Conservation (phyloP, 768 basidiomycete species). For the Tulasnella sp. region DNA sequence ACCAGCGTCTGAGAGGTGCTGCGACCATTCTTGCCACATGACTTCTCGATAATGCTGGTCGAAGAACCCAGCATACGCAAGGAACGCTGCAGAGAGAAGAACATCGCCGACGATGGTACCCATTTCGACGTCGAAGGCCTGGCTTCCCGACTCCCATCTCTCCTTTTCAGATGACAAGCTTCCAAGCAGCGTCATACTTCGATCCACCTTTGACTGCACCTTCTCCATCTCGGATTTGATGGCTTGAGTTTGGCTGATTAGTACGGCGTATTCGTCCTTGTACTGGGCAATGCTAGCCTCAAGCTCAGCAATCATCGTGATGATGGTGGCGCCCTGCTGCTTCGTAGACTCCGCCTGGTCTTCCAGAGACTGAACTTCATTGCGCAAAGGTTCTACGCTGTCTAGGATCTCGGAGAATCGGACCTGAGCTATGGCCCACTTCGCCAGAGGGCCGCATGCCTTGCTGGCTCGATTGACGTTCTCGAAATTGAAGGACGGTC, state of each 20-base stretch:
- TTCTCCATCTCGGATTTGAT: constrained; percentile 98
- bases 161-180: constrained; percentile 89
- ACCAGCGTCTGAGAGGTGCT: constrained; percentile 77
- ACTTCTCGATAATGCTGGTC: constrained; percentile 96
- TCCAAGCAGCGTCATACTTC: constrained; percentile 89
- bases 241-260: constrained; percentile 93
- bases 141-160: constrained; percentile 91
- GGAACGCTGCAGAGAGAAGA: constrained; percentile 86
- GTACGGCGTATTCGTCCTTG: constrained; percentile 93
- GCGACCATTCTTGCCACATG: constrained; percentile 94
- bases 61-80: constrained; percentile 97
- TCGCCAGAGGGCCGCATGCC: constrained; percentile 95
- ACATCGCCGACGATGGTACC: constrained; percentile 97
- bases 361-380: constrained; percentile 90
- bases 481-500: constrained; percentile 89
- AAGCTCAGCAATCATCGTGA: constrained; percentile 84
- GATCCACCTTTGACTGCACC: constrained; percentile 92
- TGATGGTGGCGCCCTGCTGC: constrained; percentile 81
- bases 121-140: constrained; percentile 96
- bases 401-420: constrained; percentile 95
- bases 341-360: constrained; percentile 90
- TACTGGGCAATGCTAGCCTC: constrained; percentile 87
- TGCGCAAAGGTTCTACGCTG: constrained; percentile 89
- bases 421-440: constrained; percentile 97
- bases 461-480: constrained; percentile 88